Conservation (phyloP, 495 filamentous ascomycete species). For the Neurospora sp. region DNA sequence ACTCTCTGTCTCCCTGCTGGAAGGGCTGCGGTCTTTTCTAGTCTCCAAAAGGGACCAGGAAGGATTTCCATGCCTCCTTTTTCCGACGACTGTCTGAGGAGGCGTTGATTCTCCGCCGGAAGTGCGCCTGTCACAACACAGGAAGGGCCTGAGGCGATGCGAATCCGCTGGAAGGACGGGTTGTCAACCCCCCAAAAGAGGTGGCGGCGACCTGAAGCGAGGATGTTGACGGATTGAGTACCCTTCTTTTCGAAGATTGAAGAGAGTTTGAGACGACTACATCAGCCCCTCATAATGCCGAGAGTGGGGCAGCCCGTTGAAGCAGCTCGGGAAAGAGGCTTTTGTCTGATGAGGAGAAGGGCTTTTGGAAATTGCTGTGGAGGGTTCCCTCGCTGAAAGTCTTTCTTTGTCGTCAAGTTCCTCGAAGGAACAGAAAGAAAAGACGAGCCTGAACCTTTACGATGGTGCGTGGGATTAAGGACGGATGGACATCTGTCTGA, state of each 20-base stretch:
- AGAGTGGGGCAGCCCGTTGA: slow-evolving; percentile 14
- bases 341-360: background rate
- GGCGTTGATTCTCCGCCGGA: slow-evolving; percentile 11
- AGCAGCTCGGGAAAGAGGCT: background rate
- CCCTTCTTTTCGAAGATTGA: background rate
- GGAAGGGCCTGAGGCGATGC: slow-evolving; percentile 9
- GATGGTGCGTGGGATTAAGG: slow-evolving; percentile 1
- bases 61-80: background rate
- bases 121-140: background rate
- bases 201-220: slow-evolving; percentile 10
- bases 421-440: background rate
- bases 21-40: background rate
- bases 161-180: slow-evolving; percentile 7
- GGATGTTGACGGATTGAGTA: slow-evolving; percentile 1
- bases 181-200: background rate
- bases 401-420: background rate
- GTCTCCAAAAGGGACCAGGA: background rate
- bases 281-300: slow-evolving; percentile 18
- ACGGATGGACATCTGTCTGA: background rate
- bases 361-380: slow-evolving; percentile 4
- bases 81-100: background rate
- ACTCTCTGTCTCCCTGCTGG: background rate
- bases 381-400: slow-evolving; percentile 5
- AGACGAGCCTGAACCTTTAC: slow-evolving; percentile 3
- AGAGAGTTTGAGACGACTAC: slow-evolving; percentile 3